A percentile compares a stretch with the other conserved stretches of the same genome.
These are phyloP conservation scores for Fraxinus xanthoxyloides DNA, from an alignment of 305 asterid species.

Conservation along the genomic window DNA sequence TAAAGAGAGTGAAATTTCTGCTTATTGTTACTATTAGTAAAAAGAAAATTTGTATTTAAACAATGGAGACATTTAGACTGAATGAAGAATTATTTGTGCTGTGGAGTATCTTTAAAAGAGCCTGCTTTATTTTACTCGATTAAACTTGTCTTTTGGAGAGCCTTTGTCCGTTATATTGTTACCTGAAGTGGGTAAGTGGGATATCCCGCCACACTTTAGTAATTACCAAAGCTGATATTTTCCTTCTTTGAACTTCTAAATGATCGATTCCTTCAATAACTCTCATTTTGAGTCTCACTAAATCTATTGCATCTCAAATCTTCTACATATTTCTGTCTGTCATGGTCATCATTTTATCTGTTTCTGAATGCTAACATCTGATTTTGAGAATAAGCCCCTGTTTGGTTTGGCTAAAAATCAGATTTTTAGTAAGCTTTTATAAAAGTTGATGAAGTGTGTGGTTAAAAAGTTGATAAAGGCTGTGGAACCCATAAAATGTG, in stretches of 20 bases:
- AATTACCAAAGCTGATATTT: neutral
- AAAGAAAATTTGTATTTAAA: too few species aligned
- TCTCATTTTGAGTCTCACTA: neutral
- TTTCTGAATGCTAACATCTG: neutral
- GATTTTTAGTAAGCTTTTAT: too few species aligned
- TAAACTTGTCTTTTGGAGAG: neutral
- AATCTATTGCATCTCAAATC: neutral
- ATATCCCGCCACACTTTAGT: neutral
- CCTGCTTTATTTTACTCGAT: neutral
- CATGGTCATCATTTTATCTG: neutral
- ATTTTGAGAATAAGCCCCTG: neutral
- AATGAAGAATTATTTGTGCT: neutral
- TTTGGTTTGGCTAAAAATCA: neutral
- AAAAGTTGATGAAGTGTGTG: neutral
- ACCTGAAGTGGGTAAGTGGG: neutral
- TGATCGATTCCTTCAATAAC: neutral
- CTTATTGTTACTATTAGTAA: neutral
- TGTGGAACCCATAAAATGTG: neutral
- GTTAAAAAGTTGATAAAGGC: too few species aligned
- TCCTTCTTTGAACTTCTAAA: neutral
- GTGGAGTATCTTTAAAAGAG: neutral
- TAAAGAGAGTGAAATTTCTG: neutral
- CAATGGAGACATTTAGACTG: neutral
- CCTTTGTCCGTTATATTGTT: neutral
- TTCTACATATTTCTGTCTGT: neutral